Evolutionary conservation across 345 rosid genomes (phyloP).

Genomic region (Dipteronia dyeriana): DNA sequence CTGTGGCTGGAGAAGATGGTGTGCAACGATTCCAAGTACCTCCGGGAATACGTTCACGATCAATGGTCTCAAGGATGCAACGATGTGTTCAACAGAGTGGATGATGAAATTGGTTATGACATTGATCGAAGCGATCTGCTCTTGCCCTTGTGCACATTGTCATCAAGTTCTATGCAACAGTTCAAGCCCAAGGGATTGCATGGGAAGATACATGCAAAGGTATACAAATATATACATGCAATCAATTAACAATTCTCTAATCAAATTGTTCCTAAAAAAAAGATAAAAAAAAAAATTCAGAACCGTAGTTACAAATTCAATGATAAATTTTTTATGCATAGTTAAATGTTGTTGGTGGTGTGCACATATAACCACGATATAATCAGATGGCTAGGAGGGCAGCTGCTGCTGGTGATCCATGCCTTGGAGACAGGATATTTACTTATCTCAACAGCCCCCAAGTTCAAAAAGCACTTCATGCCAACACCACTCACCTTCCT

Average conservation of each 20-base stretch:
- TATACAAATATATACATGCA: not conserved
- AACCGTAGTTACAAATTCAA: too few relatives aligned
- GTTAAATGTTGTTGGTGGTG: too few relatives aligned
- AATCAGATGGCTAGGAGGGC: slow-evolving; percentile 23
- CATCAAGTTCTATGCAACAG: slow-evolving; percentile 18
- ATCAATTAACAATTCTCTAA: too few relatives aligned
- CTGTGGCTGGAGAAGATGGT: slow-evolving; percentile 28
- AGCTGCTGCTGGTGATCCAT: slow-evolving; percentile 24
- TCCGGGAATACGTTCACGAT: slow-evolving; percentile 17
- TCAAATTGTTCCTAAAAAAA: too few relatives aligned
- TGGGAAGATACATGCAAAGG: slow-evolving; percentile 23
- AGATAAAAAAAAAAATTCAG: too few relatives aligned
- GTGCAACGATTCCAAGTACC: slow-evolving; percentile 33
- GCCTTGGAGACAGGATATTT: slow-evolving; percentile 29
- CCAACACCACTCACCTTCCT: slow-evolving; percentile 45
- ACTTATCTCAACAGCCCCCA: slow-evolving; percentile 35
- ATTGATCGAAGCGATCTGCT: slow-evolving; percentile 27
- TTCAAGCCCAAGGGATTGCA: slow-evolving; percentile 29
- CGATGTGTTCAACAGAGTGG: slow-evolving; percentile 26
- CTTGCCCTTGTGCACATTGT: slow-evolving; percentile 19
- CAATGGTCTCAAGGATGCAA: slow-evolving; percentile 29
- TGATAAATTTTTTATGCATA: not conserved
- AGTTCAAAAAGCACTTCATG: slow-evolving; percentile 45
- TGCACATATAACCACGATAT: too few relatives aligned
- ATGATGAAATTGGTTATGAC: slow-evolving; percentile 19